A percentile compares a stretch with the other conserved stretches of the same genome.
Evolutionary conservation across 2,329 filamentous ascomycete species (phyloP).

Genomic region (Didymella exigua): DNA sequence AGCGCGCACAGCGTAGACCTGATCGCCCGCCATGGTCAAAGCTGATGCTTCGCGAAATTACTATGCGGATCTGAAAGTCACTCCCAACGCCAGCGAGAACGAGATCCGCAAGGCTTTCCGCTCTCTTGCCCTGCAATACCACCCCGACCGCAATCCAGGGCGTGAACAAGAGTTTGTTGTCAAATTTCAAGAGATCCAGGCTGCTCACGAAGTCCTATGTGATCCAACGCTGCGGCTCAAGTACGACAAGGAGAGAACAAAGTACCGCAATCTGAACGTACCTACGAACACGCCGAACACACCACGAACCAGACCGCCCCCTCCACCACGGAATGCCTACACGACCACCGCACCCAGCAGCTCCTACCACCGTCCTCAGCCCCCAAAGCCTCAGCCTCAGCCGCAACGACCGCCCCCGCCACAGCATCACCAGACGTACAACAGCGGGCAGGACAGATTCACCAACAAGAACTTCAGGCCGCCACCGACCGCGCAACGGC

Average conservation of each 20-base stretch:
- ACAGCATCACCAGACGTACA: constrained; percentile 37
- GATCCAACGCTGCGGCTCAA: constrained; percentile 63
- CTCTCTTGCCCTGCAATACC: constrained; percentile 82
- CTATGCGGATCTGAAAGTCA: constrained; percentile 81
- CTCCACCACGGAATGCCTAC: constrained; percentile 52
- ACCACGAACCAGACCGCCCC: constrained; percentile 49
- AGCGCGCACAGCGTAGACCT: constrained; percentile 8
- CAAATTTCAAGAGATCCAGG: constrained; percentile 85
- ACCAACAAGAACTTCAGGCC: constrained; percentile 49
- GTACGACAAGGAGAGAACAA: constrained; percentile 67
- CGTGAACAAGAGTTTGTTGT: constrained; percentile 78
- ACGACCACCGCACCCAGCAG: constrained; percentile 45
- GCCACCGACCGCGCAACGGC: constrained; percentile 43
- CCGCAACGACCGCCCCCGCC: constrained; percentile 34
- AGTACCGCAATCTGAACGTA: constrained; percentile 41
- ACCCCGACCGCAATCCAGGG: constrained; percentile 88
- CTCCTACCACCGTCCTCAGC: constrained; percentile 41
- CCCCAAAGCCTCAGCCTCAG: constrained; percentile 33
- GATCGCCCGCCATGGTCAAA: constrained; percentile 63
- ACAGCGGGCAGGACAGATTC: constrained; percentile 53
- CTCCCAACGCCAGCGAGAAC: constrained; percentile 68
- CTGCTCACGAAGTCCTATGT: constrained; percentile 78
- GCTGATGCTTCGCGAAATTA: constrained; percentile 74
- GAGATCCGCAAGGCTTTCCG: constrained; percentile 88
- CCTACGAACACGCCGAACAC: constrained; percentile 49